Evolutionary conservation across 2,329 filamentous ascomycete genomes (phyloP).

Genomic region (Ophiocordyceps camponoti-leonardi): DNA sequence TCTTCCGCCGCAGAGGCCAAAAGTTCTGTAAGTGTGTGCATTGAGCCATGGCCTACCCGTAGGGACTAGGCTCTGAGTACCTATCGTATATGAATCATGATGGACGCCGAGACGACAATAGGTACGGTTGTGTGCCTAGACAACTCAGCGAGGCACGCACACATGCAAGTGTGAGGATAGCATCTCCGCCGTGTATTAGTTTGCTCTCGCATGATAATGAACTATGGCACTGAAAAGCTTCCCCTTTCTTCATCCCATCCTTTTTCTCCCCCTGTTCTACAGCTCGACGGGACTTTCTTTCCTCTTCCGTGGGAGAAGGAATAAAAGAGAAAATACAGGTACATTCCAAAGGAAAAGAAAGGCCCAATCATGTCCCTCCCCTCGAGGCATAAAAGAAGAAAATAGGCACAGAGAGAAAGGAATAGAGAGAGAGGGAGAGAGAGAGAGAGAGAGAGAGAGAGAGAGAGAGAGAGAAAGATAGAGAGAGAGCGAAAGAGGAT

Average conservation of each 20-base stretch:
- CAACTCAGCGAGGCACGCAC: too few relatives aligned
- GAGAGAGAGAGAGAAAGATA: too few relatives aligned
- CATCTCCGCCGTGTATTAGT: too few relatives aligned
- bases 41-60: too few relatives aligned
- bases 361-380: not conserved
- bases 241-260: constrained; percentile 7
- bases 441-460: not conserved
- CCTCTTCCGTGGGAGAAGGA: constrained; percentile 5
- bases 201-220: constrained; percentile 1
- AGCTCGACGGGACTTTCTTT: constrained; percentile 5
- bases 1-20: too few relatives aligned
- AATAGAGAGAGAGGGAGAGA: not conserved
- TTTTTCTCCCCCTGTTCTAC: constrained; percentile 18
- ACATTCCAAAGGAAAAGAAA: constrained; percentile 11
- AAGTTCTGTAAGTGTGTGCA: too few relatives aligned
- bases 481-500: not conserved
- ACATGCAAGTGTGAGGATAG: too few relatives aligned
- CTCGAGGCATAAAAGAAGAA: not conserved
- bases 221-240: constrained; percentile 17
- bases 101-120: too few relatives aligned
- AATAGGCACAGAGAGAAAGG: not conserved
- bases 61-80: too few relatives aligned
- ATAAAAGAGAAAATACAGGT: constrained; percentile 15
- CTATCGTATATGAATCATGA: too few relatives aligned
- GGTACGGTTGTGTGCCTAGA: too few relatives aligned